Conservation (phyloP, 2,329 filamentous ascomycete genomes). For the Paradendryphiella salina region DNA sequence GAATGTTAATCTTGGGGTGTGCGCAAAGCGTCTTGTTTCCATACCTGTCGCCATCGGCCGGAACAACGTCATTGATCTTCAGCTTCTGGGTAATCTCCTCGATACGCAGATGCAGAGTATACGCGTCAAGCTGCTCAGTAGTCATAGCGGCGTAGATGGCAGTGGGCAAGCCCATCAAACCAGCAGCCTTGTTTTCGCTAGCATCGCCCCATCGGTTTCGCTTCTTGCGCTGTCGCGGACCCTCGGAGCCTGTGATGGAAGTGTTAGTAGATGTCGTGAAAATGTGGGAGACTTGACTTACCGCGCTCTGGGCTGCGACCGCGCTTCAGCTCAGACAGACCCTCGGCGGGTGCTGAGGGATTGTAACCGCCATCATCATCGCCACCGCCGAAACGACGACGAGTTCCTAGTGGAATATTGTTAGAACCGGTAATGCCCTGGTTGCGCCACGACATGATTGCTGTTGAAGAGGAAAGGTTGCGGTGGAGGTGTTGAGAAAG, state of each 20-base stretch:
- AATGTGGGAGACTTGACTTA: constrained; percentile 49
- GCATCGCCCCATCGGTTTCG: constrained; percentile 98
- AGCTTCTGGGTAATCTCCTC: constrained; percentile 99
- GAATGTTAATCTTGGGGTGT: constrained; percentile 14
- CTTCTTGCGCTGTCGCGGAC: constrained; percentile 90
- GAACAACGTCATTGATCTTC: constrained; percentile 97
- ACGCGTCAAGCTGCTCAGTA: constrained; percentile 95
- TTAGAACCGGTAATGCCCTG: constrained; percentile 95
- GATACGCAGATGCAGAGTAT: constrained; percentile 93
- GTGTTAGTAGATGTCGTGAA: constrained; percentile 15
- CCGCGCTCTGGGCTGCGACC: constrained; percentile 88
- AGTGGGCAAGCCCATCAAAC: constrained; percentile 94
- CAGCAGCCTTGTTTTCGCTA: constrained; percentile 96
- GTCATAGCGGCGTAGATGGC: constrained; percentile 98
- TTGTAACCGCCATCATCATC: constrained; percentile 56
- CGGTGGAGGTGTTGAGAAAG: constrained; percentile 13
- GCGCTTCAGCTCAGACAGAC: constrained; percentile 68
- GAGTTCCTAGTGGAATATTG: constrained; percentile 90
- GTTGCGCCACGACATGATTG: constrained; percentile 65
- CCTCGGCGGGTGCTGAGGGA: constrained; percentile 52
- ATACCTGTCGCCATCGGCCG: constrained; percentile 92
- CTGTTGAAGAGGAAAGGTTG: constrained; percentile 16
- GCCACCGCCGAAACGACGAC: constrained; percentile 75
- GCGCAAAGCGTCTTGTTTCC: constrained; percentile 40
- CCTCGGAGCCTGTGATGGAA: constrained; percentile 59